Evolutionary conservation across 1,139 yeast genomes (phyloP), one percentile per base, ranked within the genome.

Genomic region (Kodamaea suecica): DNA sequence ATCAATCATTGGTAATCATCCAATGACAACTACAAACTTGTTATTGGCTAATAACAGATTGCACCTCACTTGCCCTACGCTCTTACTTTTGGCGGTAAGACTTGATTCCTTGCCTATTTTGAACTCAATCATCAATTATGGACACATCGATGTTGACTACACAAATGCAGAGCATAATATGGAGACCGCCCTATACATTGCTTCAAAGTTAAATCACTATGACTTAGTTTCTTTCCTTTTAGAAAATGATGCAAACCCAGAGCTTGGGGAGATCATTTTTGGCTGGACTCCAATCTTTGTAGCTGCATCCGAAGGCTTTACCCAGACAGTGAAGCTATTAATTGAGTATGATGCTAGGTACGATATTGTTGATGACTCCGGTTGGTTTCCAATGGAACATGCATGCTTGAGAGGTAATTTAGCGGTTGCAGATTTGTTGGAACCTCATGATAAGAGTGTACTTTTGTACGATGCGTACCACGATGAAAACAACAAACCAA

Each of bases 311-410:
- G 96, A 90, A 49, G 97, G 97, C 0, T 77, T 62, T 39, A 54
- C 53, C 21, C 76, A 76, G 2, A 67, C 86, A 27, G 85, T 80
- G 7, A 58, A 72, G 34, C 44, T 76, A 7, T 66, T 92, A 40
- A 59, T 82, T 20, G 63, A 64, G 1, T 57, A 69, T 31, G 79
- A 78, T 5, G 80, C 85, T 9, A 64, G 70, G 15, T 74, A 63
- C 37, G 75, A 76, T 34, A 61, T 70, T 31, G 73, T 75, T 14
- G 98, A 92, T 60, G 83, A 78, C 35, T 84, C 95, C 28, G 97
- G 97, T 0, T 92, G 97, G 97, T 79, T 90, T 16, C 96, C 97
- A 6, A 80, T 87, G 80, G 98, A 92, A 52, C 97, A 92, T 58
- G 97, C 97, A 0, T 82, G 87, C 38, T 67, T 92, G 33, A 73